Evolutionary conservation across 768 basidiomycete genomes (phyloP).

Genomic region (Collybia nuda): DNA sequence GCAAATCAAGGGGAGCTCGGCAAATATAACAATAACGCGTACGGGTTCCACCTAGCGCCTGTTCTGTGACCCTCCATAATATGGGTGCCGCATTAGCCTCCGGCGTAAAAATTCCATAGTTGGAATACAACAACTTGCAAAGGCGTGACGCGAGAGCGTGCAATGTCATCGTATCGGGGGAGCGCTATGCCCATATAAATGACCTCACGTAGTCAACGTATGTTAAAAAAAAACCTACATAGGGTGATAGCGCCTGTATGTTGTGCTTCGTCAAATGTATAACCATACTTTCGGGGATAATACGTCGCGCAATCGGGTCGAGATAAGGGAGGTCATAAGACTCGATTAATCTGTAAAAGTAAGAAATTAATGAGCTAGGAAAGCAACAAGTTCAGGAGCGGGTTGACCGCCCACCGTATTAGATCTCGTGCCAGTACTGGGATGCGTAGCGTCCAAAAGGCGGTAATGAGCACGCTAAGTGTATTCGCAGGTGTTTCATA

Average conservation of each 20-base stretch:
- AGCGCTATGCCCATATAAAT: constrained; percentile 42
- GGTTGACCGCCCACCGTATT: constrained; percentile 48
- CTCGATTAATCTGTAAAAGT: constrained; percentile 63
- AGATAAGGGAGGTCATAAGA: constrained; percentile 79
- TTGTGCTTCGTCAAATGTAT: constrained; percentile 74
- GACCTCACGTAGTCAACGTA: not conserved
- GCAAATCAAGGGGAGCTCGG: constrained; percentile 15
- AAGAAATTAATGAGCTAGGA: constrained; percentile 5
- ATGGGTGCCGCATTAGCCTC: constrained; percentile 75
- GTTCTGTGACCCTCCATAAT: constrained; percentile 69
- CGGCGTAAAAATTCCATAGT: constrained; percentile 64
- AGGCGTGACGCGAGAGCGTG: constrained; percentile 65
- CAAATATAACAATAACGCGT: constrained; percentile 29
- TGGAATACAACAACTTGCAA: constrained; percentile 50
- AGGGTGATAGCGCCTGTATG: constrained; percentile 65
- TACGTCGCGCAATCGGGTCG: constrained; percentile 50
- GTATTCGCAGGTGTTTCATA: constrained; percentile 44
- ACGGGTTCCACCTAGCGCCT: constrained; percentile 75
- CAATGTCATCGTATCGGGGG: constrained; percentile 57
- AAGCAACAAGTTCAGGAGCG: constrained; percentile 1
- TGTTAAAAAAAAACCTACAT: constrained; percentile 48
- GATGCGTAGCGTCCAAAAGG: constrained; percentile 77
- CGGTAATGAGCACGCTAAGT: constrained; percentile 70
- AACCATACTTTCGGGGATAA: constrained; percentile 61
- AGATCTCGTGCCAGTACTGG: constrained; percentile 79